phyloP scores from a whole-genome alignment of 768 basidiomycete species.

The Termitomyces sp. region DNA sequence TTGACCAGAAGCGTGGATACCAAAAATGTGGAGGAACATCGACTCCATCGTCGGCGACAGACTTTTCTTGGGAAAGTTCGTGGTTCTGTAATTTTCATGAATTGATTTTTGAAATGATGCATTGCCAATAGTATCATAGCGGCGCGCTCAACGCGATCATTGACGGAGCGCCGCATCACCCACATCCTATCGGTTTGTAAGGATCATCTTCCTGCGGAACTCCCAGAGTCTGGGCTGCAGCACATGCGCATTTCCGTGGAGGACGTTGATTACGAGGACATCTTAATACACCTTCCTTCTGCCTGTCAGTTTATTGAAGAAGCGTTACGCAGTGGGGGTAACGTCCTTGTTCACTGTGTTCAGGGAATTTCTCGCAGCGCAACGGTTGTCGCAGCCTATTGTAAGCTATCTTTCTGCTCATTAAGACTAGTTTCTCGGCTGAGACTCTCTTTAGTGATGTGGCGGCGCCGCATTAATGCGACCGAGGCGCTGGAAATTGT shows the following conservation, averaged over 20 bases:
- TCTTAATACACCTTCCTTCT: slow-evolving; percentile 60
- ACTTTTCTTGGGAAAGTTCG: slow-evolving; percentile 74
- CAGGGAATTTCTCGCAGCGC: slow-evolving; percentile 66
- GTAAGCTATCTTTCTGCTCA: slow-evolving; percentile 36
- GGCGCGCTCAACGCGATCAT: slow-evolving; percentile 63
- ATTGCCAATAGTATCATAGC: slow-evolving; percentile 50
- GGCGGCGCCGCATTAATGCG: slow-evolving; percentile 46
- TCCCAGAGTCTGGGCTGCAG: slow-evolving; percentile 60
- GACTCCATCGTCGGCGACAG: slow-evolving; percentile 58
- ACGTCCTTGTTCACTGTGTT: slow-evolving; percentile 62
- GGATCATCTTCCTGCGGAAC: slow-evolving; percentile 67
- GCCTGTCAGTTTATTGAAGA: slow-evolving; percentile 65
- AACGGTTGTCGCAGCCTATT: slow-evolving; percentile 70
- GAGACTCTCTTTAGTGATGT: slow-evolving; percentile 53
- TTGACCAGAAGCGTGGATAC: slow-evolving; percentile 13
- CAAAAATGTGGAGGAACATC: slow-evolving; percentile 62
- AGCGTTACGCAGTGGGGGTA: slow-evolving; percentile 52
- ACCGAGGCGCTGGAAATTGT: slow-evolving; percentile 58
- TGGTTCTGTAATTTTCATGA: slow-evolving; percentile 21
- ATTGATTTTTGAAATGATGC: slow-evolving; percentile 14
- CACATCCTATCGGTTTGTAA: slow-evolving; percentile 76
- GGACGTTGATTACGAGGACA: slow-evolving; percentile 66
- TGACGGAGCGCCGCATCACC: slow-evolving; percentile 71
- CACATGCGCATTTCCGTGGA: slow-evolving; percentile 71
- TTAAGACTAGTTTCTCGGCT: slow-evolving; percentile 1